A percentile compares a stretch with the other conserved stretches of the same genome.
These are phyloP conservation scores for Colletotrichum lindemuthianum DNA, from an alignment of 2,329 filamentous ascomycete species.

Conservation along the genomic window DNA sequence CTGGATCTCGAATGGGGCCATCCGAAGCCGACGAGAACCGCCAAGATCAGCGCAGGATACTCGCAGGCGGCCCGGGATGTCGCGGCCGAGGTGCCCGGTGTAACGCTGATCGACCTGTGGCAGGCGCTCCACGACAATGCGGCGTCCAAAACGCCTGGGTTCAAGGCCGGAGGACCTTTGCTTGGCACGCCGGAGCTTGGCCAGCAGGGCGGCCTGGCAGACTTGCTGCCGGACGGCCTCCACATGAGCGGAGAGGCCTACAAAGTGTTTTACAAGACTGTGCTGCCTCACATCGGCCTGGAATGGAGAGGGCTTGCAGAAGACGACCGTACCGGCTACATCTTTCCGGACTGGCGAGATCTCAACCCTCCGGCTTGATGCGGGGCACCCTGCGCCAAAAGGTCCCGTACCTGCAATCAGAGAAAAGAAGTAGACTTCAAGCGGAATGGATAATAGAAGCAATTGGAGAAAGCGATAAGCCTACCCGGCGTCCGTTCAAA, in stretches of 20 bases:
- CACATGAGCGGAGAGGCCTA: conserved; percentile 67
- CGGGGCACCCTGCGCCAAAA: neutral
- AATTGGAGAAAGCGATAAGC: no score
- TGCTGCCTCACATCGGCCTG: conserved; percentile 59
- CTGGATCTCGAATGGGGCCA: conserved; percentile 58
- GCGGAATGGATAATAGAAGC: no score
- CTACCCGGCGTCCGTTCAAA: no score
- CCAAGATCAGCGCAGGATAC: conserved; percentile 64
- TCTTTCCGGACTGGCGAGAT: conserved; percentile 61
- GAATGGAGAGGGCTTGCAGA: conserved; percentile 51
- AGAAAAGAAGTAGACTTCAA: no score
- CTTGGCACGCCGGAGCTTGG: conserved; percentile 63
- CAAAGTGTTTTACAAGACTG: conserved; percentile 59
- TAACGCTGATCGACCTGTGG: conserved; percentile 84
- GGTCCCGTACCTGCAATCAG: no score
- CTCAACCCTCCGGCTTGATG: conserved; percentile 33
- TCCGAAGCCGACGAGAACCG: conserved; percentile 53
- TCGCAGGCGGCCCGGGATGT: conserved; percentile 70
- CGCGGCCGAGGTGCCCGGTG: conserved; percentile 73
- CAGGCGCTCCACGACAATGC: conserved; percentile 78
- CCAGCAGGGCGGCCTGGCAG: conserved; percentile 60
- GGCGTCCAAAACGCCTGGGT: conserved; percentile 65
- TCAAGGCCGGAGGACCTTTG: conserved; percentile 59
- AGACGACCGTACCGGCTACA: conserved; percentile 51
- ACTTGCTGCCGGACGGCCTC: conserved; percentile 66